Evolutionary conservation across 1,284 basidiomycete species (phyloP).

Genomic region (Cryptococcus floricola): DNA sequence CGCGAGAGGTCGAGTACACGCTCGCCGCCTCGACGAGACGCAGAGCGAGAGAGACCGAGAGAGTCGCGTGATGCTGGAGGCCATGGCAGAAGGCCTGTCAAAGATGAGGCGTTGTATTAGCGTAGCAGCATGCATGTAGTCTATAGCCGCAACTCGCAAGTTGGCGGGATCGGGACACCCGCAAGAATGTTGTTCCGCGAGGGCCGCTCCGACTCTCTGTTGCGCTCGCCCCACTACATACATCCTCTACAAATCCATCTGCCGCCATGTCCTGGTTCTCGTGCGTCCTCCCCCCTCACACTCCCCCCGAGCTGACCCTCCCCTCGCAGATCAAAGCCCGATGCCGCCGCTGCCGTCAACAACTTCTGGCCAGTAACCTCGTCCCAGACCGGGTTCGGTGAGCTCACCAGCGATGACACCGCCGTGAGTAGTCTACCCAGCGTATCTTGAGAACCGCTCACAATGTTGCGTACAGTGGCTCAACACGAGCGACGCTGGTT

Average conservation of each 20-base stretch:
- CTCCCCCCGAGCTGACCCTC: neutral
- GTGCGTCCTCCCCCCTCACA: slow-evolving; percentile 12
- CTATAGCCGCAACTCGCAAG: neutral
- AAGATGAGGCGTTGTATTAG: too few relatives aligned
- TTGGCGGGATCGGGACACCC: neutral
- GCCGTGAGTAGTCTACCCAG: slow-evolving; percentile 24
- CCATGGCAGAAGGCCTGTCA: too few relatives aligned
- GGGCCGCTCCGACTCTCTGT: neutral
- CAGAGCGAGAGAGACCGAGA: neutral
- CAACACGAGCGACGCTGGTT: slow-evolving; percentile 66
- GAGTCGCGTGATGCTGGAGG: neutral
- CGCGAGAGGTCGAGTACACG: slow-evolving; percentile 3
- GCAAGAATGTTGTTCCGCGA: neutral
- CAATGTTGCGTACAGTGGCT: slow-evolving; percentile 56
- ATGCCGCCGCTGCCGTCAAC: slow-evolving; percentile 48
- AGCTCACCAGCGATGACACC: slow-evolving; percentile 41
- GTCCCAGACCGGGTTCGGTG: slow-evolving; percentile 35
- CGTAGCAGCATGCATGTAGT: too few relatives aligned
- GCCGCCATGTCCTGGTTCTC: slow-evolving; percentile 36
- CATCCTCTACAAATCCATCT: neutral
- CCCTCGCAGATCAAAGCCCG: slow-evolving; percentile 7
- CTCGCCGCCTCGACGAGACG: slow-evolving; percentile 6
- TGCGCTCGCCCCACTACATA: neutral
- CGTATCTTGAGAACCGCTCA: neutral
- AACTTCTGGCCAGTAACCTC: slow-evolving; percentile 76